These are phyloP conservation scores for Linaria vulgaris DNA, from an alignment of 257 asterid genomes.

Conservation along the genomic window DNA sequence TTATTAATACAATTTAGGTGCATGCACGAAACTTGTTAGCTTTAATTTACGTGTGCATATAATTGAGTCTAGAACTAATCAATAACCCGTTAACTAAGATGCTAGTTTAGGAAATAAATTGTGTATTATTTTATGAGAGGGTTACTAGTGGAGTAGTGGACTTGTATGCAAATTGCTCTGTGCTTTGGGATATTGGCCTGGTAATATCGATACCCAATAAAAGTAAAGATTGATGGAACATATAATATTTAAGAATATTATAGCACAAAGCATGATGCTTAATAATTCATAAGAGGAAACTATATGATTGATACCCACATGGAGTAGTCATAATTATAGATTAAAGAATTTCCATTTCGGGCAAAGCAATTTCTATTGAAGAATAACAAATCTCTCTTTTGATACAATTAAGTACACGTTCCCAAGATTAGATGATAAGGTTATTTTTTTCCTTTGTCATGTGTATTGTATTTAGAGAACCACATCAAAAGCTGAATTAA, in stretches of 20 bases:
- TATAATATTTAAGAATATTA: conserved; percentile 24
- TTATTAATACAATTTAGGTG: too few relatives aligned
- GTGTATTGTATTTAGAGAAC: conserved; percentile 48
- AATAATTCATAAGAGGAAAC: conserved; percentile 28
- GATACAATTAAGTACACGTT: conserved; percentile 37
- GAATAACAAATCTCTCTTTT: conserved; percentile 26
- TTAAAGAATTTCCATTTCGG: conserved; percentile 36
- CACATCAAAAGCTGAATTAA: conserved; percentile 62
- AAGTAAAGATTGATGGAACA: conserved; percentile 14
- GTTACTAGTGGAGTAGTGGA: too few relatives aligned
- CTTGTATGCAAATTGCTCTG: too few relatives aligned
- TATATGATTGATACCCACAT: conserved; percentile 29
- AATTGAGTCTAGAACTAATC: too few relatives aligned
- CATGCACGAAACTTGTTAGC: too few relatives aligned
- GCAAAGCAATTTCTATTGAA: conserved; percentile 28
- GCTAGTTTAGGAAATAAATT: too few relatives aligned
- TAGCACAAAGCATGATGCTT: conserved; percentile 2
- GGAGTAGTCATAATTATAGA: conserved; percentile 21
- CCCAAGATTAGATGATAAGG: conserved; percentile 37
- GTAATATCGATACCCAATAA: too few relatives aligned
- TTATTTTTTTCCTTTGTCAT: conserved; percentile 20
- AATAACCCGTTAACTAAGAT: too few relatives aligned
- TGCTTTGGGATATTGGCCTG: too few relatives aligned
- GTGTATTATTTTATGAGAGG: too few relatives aligned
- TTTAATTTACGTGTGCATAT: too few relatives aligned